phyloP scores from a whole-genome alignment of 2,329 filamentous ascomycete genomes.

The Fusarium subglutinans region DNA sequence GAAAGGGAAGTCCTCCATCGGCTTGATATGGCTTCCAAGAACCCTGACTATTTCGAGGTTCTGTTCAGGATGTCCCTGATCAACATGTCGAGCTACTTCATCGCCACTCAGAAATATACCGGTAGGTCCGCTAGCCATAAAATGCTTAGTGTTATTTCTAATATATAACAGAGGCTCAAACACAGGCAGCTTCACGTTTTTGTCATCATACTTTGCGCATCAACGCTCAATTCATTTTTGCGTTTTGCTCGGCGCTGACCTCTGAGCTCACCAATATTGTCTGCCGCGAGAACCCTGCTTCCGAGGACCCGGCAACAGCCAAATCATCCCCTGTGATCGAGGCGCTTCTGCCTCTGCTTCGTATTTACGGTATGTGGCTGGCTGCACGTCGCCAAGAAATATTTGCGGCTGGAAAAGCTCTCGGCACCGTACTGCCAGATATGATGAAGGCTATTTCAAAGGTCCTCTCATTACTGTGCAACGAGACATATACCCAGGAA shows the following conservation, averaged over 20 bases:
- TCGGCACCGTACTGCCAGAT: slow-evolving; percentile 56
- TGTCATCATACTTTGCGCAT: slow-evolving; percentile 76
- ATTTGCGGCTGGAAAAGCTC: slow-evolving; percentile 55
- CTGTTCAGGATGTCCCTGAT: slow-evolving; percentile 84
- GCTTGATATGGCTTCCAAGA: slow-evolving; percentile 76
- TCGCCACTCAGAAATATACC: slow-evolving; percentile 58
- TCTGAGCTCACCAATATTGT: slow-evolving; percentile 71
- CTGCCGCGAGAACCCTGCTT: slow-evolving; percentile 33
- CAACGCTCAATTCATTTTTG: slow-evolving; percentile 80
- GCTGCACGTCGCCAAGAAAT: slow-evolving; percentile 58
- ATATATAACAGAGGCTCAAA: slow-evolving; percentile 56
- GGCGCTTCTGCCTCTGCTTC: slow-evolving; percentile 60
- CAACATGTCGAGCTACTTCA: slow-evolving; percentile 85
- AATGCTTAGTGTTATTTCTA: not conserved
- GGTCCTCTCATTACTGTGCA: slow-evolving; percentile 59
- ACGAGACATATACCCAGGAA: slow-evolving; percentile 52
- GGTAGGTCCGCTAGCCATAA: slow-evolving; percentile 43
- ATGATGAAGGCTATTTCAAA: slow-evolving; percentile 59
- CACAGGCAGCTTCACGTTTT: slow-evolving; percentile 55
- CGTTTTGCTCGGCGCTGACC: slow-evolving; percentile 74
- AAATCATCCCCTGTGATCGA: slow-evolving; percentile 51
- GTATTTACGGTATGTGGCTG: slow-evolving; percentile 65
- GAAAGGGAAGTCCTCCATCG: slow-evolving; percentile 87
- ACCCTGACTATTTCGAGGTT: slow-evolving; percentile 69
- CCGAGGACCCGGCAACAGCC: slow-evolving; percentile 36